Conservation (phyloP, 208 protist species). For the Crithidia thermophila region DNA sequence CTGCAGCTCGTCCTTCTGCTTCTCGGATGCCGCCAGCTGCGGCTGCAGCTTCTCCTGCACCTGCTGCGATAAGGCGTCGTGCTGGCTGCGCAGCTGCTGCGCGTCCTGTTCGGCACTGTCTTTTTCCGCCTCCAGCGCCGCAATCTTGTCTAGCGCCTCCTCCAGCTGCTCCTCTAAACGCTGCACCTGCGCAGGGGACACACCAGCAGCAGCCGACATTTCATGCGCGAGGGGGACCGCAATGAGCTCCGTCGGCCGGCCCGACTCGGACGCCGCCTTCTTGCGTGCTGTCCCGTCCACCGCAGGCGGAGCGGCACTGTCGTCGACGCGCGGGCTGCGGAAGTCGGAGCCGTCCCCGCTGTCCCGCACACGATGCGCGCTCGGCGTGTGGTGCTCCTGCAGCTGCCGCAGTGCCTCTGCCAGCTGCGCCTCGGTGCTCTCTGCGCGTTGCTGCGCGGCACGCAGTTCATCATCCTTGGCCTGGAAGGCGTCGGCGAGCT, state of each 20-base stretch:
- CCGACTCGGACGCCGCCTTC: not conserved
- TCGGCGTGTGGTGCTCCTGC: constrained; percentile 7
- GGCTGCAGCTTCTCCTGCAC: not conserved
- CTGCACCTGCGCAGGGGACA: not conserved
- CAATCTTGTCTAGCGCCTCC: not conserved
- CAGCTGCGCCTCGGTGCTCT: not conserved
- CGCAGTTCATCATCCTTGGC: constrained; percentile 16
- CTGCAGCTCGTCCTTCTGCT: constrained; percentile 30
- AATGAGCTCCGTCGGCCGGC: constrained; percentile 9
- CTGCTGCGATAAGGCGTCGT: not conserved
- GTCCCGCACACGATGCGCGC: not conserved
- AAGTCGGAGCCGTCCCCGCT: constrained; percentile 8
- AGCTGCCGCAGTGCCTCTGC: constrained; percentile 9
- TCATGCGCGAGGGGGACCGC: constrained; percentile 18
- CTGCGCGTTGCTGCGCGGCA: not conserved
- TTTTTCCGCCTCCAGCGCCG: not conserved
- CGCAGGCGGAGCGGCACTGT: constrained; percentile 2
- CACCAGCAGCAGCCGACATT: constrained; percentile 9
- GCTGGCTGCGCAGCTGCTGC: not conserved
- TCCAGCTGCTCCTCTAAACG: constrained; percentile 19
- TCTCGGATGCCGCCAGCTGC: constrained; percentile 16
- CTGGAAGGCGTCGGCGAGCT: constrained; percentile 17
- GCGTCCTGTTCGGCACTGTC: not conserved
- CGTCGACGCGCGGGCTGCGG: not conserved
- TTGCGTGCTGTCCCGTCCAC: constrained; percentile 17